Evolutionary conservation across 805 yeast genomes (phyloP).

Genomic region (Saturnispora quitensis): DNA sequence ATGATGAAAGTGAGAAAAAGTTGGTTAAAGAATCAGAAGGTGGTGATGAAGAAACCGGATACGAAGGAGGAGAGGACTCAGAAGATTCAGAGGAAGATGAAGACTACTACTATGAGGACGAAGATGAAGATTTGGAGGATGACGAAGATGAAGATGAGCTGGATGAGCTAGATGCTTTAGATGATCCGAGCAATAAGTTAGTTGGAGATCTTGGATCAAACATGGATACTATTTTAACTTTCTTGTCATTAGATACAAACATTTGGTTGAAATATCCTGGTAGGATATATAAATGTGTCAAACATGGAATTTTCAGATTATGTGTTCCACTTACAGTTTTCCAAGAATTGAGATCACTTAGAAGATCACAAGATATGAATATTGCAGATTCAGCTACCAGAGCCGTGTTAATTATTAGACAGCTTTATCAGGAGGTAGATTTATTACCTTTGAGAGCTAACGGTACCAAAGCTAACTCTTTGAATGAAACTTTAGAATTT

Average conservation of each 20-base stretch:
- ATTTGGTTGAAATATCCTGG: constrained; percentile 80
- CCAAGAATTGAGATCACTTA: constrained; percentile 63
- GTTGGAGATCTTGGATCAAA: constrained; percentile 46
- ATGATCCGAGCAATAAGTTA: constrained; percentile 9
- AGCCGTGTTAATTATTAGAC: constrained; percentile 66
- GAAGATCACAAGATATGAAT: constrained; percentile 63
- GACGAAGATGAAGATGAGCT: background rate
- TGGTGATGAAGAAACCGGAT: constrained; percentile 17
- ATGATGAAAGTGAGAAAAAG: constrained; percentile 29
- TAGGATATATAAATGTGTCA: constrained; percentile 57
- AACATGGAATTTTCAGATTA: constrained; percentile 47
- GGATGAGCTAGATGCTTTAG: constrained; percentile 6
- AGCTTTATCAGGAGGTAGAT: constrained; percentile 46
- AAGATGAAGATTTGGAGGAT: background rate
- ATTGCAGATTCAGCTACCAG: constrained; percentile 76
- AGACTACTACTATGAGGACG: background rate
- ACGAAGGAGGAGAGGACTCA: constrained; percentile 12
- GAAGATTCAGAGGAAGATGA: constrained; percentile 6
- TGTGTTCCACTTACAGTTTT: constrained; percentile 68
- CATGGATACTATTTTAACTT: constrained; percentile 49
- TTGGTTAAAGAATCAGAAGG: constrained; percentile 18
- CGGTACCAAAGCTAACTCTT: constrained; percentile 57
- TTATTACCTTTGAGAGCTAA: constrained; percentile 57
- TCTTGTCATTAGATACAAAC: constrained; percentile 64
- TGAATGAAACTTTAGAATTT: constrained; percentile 66